phyloP scores from a whole-genome alignment of 495 filamentous ascomycete species.

The Aspergillus diversus region DNA sequence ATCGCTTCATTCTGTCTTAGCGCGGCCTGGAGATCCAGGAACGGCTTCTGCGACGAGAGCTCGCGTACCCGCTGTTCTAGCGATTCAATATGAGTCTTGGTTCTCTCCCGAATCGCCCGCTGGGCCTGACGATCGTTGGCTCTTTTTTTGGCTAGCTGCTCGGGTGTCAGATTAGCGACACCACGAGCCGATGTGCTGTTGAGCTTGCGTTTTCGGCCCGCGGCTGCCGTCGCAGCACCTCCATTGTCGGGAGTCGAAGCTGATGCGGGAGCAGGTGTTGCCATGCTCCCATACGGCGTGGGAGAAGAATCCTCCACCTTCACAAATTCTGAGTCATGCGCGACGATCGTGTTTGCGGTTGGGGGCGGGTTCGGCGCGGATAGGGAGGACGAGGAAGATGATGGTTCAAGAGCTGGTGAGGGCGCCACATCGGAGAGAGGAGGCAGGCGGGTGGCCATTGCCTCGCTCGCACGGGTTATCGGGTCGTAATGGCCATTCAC shows the following conservation, averaged over 20 bases:
- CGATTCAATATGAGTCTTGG: constrained; percentile 76
- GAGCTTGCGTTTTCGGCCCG: constrained; percentile 52
- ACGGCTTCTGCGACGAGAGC: constrained; percentile 74
- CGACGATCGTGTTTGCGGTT: constrained; percentile 12
- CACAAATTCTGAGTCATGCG: constrained; percentile 27
- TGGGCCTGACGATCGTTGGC: constrained; percentile 91
- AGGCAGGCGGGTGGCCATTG: constrained; percentile 45
- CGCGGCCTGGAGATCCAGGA: constrained; percentile 74
- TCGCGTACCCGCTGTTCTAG: constrained; percentile 74
- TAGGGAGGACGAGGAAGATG: constrained; percentile 17
- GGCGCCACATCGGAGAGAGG: constrained; percentile 34
- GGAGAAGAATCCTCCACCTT: constrained; percentile 39
- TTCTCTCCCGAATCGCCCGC: constrained; percentile 80
- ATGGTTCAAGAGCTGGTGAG: constrained; percentile 31
- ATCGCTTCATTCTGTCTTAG: constrained; percentile 70
- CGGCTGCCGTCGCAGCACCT: constrained; percentile 31
- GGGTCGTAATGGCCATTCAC: constrained; percentile 38
- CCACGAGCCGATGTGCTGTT: constrained; percentile 62
- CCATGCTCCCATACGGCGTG: constrained; percentile 28
- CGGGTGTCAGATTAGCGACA: constrained; percentile 72
- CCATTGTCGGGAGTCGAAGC: constrained; percentile 27
- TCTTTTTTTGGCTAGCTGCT: constrained; percentile 76
- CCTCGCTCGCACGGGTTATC: constrained; percentile 38
- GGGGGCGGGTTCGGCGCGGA: constrained; percentile 13
- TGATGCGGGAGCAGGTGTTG: constrained; percentile 33